A percentile compares a stretch with the other conserved stretches of the same genome.
These are phyloP conservation scores for Eucalyptus camaldulensis DNA, from an alignment of 345 rosid species.

Conservation along the genomic window DNA sequence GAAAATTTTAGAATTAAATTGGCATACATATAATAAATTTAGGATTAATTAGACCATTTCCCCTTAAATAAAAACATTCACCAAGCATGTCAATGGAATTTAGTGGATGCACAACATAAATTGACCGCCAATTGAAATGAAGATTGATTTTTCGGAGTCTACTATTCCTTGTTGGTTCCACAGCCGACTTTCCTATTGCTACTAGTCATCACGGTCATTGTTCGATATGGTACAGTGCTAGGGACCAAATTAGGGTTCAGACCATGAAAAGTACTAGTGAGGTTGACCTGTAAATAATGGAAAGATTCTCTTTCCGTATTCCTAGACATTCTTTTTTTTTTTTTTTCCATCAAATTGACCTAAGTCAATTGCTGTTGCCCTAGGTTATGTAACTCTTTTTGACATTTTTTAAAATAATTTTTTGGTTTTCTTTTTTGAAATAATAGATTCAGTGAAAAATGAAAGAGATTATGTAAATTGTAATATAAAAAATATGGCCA, in stretches of 20 bases:
- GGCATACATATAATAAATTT: too few species aligned
- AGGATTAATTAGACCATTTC: not conserved
- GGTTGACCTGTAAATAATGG: not conserved
- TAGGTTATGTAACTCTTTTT: not conserved
- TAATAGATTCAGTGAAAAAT: too few species aligned
- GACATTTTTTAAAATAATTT: not conserved
- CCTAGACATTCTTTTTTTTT: not conserved
- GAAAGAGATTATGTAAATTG: too few species aligned
- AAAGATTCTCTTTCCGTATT: not conserved
- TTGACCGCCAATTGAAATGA: not conserved
- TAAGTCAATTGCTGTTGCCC: not conserved
- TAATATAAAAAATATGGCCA: too few species aligned
- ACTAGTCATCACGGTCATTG: not conserved
- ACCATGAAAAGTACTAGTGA: not conserved
- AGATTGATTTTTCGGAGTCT: not conserved
- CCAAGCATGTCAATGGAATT: not conserved
- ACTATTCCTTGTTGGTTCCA: not conserved
- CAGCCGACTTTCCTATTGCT: not conserved
- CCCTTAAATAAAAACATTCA: not conserved
- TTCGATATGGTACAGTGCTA: not conserved
- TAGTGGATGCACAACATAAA: not conserved
- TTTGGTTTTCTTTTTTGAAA: too few species aligned
- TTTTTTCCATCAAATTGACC: not conserved
- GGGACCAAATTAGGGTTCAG: not conserved
- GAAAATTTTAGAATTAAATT: too few species aligned